Conservation (phyloP, 768 basidiomycete genomes). For the Tricholoma furcatifolium region DNA sequence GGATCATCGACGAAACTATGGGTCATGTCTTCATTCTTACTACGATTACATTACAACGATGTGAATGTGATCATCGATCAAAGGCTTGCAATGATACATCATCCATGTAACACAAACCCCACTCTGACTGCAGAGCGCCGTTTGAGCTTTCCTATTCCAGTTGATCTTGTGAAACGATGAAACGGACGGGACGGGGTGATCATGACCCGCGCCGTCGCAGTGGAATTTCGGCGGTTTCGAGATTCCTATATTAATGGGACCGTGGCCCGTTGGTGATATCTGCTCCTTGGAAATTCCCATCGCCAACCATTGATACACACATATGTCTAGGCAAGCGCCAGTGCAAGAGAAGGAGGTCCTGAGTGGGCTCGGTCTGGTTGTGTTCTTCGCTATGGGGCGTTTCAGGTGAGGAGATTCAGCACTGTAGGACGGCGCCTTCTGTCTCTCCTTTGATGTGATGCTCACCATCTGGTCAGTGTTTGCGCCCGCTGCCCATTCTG, state of each 20-base stretch:
- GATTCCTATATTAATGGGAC: too few relatives aligned
- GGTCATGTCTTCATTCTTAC: too few relatives aligned
- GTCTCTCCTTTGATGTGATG: too few relatives aligned
- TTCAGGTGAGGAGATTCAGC: background rate
- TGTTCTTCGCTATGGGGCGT: slow-evolving; percentile 6
- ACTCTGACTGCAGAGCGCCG: background rate
- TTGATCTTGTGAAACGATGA: background rate
- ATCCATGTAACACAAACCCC: background rate
- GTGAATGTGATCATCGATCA: too few relatives aligned
- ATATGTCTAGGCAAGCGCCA: background rate
- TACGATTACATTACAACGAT: too few relatives aligned
- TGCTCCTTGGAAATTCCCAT: background rate
- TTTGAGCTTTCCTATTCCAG: background rate
- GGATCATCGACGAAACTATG: too few relatives aligned
- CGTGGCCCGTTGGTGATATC: background rate
- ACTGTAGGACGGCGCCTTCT: too few relatives aligned
- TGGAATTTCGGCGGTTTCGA: background rate
- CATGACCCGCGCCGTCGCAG: background rate
- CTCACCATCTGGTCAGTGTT: too few relatives aligned
- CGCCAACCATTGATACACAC: background rate
- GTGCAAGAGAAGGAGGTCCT: slow-evolving; percentile 2
- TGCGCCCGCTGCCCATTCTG: too few relatives aligned
- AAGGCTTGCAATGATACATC: background rate
- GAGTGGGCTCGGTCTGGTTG: slow-evolving; percentile 8
- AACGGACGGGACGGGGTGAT: background rate